Evolutionary conservation across 345 rosid genomes (phyloP).

Genomic region (Nephelium lappaceum): DNA sequence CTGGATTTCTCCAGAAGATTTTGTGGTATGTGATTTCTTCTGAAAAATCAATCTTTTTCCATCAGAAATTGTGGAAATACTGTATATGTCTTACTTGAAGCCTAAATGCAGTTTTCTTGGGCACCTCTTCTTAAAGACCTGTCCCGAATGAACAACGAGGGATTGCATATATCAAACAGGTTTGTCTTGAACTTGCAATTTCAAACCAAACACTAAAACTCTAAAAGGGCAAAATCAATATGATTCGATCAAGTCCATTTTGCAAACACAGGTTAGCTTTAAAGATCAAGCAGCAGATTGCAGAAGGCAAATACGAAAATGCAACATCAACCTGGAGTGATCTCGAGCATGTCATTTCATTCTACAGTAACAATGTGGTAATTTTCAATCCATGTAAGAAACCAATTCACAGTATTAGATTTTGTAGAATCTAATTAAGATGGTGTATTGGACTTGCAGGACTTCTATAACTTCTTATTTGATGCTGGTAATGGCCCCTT

Average conservation of each 20-base stretch:
- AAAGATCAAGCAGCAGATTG: constrained; percentile 37
- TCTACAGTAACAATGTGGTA: constrained; percentile 42
- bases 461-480: constrained; percentile 39
- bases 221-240: background rate
- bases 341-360: constrained; percentile 25
- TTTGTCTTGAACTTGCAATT: background rate
- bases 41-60: background rate
- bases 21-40: constrained; percentile 32
- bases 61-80: background rate
- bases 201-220: background rate
- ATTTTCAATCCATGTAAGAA: background rate
- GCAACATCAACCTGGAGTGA: constrained; percentile 33
- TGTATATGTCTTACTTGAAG: background rate
- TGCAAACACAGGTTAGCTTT: constrained; percentile 31
- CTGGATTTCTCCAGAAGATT: constrained; percentile 56
- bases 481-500: constrained; percentile 14
- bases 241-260: background rate
- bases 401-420: background rate
- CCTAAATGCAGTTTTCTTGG: constrained; percentile 39
- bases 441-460: constrained; percentile 14
- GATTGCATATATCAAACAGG: constrained; percentile 37
- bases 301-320: constrained; percentile 28
- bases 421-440: background rate
- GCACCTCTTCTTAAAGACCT: constrained; percentile 50
- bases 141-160: constrained; percentile 35